phyloP scores from a whole-genome alignment of 176 grass and related monocot species.

The Luzula sylvatica region DNA sequence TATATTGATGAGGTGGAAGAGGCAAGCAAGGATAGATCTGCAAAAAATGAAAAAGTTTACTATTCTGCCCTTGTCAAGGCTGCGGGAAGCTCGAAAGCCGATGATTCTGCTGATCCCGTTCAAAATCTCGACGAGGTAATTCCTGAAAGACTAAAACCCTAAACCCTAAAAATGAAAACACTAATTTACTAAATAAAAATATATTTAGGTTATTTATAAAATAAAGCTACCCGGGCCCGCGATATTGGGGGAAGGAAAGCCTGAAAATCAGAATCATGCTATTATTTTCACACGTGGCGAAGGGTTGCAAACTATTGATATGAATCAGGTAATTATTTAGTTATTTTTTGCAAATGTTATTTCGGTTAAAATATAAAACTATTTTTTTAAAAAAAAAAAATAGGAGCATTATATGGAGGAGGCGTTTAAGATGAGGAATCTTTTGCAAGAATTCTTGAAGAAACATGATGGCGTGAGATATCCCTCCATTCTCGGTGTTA shows the following conservation, averaged over 20 bases:
- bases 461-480: slow-evolving; percentile 90
- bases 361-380: not conserved
- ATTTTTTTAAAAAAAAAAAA: slow-evolving; percentile 17
- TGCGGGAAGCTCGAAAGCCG: slow-evolving; percentile 47
- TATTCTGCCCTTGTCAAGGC: slow-evolving; percentile 97
- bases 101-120: slow-evolving; percentile 53
- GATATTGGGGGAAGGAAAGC: slow-evolving; percentile 92
- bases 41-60: slow-evolving; percentile 88
- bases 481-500: slow-evolving; percentile 98
- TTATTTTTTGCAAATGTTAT: not conserved
- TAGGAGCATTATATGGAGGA: slow-evolving; percentile 99
- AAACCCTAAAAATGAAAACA: no score
- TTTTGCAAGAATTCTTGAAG: slow-evolving; percentile 82
- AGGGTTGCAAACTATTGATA: slow-evolving; percentile 98
- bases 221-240: slow-evolving; percentile 95
- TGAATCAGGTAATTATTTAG: slow-evolving; percentile 76
- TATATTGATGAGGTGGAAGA: slow-evolving; percentile 99
- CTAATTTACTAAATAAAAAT: not conserved
- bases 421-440: slow-evolving; percentile 98
- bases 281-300: slow-evolving; percentile 98
- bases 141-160: no score
- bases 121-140: slow-evolving; percentile 94
- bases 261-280: slow-evolving; percentile 98
- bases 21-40: slow-evolving; percentile 37
- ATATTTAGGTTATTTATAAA: slow-evolving; percentile 70